Percentiles rank a stretch among this genome's conserved stretches.
Conservation (phyloP, 2,329 filamentous ascomycete species). For the Phyllosticta ampelicida region DNA sequence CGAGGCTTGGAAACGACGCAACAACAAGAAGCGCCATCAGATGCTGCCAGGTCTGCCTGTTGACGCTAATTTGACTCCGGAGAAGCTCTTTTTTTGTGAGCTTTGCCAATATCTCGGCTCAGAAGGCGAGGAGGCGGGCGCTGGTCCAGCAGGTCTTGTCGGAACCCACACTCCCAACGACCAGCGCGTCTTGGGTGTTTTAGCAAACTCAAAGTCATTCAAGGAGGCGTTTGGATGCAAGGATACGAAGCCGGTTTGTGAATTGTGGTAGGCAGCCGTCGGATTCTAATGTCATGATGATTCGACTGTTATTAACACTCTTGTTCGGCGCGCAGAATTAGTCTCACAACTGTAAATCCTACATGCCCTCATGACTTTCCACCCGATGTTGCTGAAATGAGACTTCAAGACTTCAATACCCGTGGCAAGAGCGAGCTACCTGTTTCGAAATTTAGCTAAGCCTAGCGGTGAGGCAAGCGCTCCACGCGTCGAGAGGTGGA, state of each 20-base stretch:
- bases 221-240: constrained; percentile 56
- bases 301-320: not conserved
- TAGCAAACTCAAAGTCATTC: constrained; percentile 58
- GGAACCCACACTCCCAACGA: constrained; percentile 57
- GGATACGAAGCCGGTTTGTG: constrained; percentile 54
- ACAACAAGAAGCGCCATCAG: constrained; percentile 38
- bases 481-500: not conserved
- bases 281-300: not conserved
- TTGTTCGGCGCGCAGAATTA: no score
- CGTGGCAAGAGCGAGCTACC: not conserved
- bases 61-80: constrained; percentile 44
- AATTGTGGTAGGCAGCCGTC: constrained; percentile 49
- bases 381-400: no score
- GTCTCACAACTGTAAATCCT: no score
- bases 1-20: constrained; percentile 53
- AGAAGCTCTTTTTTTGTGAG: constrained; percentile 60
- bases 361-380: no score
- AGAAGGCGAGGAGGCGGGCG: constrained; percentile 49
- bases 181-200: constrained; percentile 48
- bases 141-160: constrained; percentile 48
- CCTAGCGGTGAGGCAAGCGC: not conserved
- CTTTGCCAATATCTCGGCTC: constrained; percentile 57
- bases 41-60: constrained; percentile 8
- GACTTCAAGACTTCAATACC: no score
- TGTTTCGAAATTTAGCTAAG: not conserved